phyloP scores from a whole-genome alignment of 176 grass and related monocot genomes.

The Musa beccarii region DNA sequence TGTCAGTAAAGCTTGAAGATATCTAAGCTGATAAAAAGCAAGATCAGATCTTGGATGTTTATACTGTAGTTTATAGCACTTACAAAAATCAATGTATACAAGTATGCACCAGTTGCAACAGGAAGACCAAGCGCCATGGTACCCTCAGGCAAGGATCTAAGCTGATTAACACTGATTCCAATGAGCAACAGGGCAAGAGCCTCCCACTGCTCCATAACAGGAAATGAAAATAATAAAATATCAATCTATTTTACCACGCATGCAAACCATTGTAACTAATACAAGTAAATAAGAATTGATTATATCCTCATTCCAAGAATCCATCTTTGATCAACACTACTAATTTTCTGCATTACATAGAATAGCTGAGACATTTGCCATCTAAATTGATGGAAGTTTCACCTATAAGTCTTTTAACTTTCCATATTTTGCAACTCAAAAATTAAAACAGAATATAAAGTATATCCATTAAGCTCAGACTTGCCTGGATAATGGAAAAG shows the following conservation, averaged over 20 bases:
- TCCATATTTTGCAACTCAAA: not conserved
- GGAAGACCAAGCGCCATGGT: slow-evolving; percentile 66
- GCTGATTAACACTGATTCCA: slow-evolving; percentile 93
- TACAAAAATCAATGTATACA: slow-evolving; percentile 91
- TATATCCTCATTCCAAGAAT: not conserved
- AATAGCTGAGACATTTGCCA: not conserved
- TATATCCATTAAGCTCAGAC: slow-evolving; percentile 18
- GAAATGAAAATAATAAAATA: slow-evolving; percentile 17
- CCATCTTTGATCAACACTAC: not conserved
- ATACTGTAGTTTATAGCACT: slow-evolving; percentile 24
- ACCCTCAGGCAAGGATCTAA: slow-evolving; percentile 84
- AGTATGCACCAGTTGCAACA: slow-evolving; percentile 74
- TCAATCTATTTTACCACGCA: not conserved
- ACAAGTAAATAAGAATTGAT: not conserved
- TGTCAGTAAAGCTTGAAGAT: not conserved
- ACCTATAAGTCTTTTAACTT: not conserved
- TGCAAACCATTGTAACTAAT: not conserved
- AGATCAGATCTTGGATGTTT: not conserved
- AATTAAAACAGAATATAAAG: not conserved
- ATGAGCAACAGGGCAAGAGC: slow-evolving; percentile 94
- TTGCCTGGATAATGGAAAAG: slow-evolving; percentile 82
- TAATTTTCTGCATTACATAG: not conserved
- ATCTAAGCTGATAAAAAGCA: not conserved
- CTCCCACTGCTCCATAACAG: slow-evolving; percentile 61
- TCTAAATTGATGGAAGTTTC: not conserved